These are phyloP conservation scores for Cutaneotrichosporon arboriforme DNA, from an alignment of 1,284 basidiomycete species.

Conservation along the genomic window DNA sequence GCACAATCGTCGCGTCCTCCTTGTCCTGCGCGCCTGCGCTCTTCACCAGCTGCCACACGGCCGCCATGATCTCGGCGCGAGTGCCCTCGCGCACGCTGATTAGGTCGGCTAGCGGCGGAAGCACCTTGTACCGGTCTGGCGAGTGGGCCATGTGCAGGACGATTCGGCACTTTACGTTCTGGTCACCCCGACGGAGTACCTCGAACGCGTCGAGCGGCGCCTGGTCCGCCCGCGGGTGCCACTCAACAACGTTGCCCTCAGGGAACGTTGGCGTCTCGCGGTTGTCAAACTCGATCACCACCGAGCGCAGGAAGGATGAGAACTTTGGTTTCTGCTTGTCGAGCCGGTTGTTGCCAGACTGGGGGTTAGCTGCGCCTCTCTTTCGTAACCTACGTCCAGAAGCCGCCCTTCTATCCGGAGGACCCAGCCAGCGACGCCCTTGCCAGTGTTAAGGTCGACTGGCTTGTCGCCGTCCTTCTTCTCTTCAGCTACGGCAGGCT, in stretches of 20 bases:
- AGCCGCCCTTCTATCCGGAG: slow-evolving; percentile 83
- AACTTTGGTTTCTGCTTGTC: slow-evolving; percentile 74
- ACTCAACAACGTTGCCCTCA: slow-evolving; percentile 54
- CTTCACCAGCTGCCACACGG: slow-evolving; percentile 91
- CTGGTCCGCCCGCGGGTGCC: slow-evolving; percentile 57
- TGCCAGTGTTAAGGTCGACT: slow-evolving; percentile 57
- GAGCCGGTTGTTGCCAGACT: slow-evolving; percentile 56
- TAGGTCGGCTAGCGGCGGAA: slow-evolving; percentile 68
- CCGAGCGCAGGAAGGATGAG: slow-evolving; percentile 74
- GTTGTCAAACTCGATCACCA: slow-evolving; percentile 75
- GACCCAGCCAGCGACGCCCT: slow-evolving; percentile 84
- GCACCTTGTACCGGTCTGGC: slow-evolving; percentile 79
- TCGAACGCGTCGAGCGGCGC: slow-evolving; percentile 80
- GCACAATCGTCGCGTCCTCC: slow-evolving; percentile 71
- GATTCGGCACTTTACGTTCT: slow-evolving; percentile 69
- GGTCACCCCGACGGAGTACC: slow-evolving; percentile 73
- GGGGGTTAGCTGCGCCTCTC: slow-evolving; percentile 2
- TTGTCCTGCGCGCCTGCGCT: slow-evolving; percentile 82
- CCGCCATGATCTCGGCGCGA: slow-evolving; percentile 70
- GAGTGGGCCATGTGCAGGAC: slow-evolving; percentile 77
- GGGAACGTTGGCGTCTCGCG: slow-evolving; percentile 75
- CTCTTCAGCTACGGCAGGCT: background rate
- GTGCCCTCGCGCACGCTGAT: slow-evolving; percentile 82
- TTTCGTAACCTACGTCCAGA: slow-evolving; percentile 52
- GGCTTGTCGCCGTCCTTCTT: background rate